A percentile compares a stretch with the other conserved stretches of the same genome.
These are phyloP conservation scores for Yamadazyma conglobata DNA, from an alignment of 1,139 yeast genomes.

Conservation along the genomic window DNA sequence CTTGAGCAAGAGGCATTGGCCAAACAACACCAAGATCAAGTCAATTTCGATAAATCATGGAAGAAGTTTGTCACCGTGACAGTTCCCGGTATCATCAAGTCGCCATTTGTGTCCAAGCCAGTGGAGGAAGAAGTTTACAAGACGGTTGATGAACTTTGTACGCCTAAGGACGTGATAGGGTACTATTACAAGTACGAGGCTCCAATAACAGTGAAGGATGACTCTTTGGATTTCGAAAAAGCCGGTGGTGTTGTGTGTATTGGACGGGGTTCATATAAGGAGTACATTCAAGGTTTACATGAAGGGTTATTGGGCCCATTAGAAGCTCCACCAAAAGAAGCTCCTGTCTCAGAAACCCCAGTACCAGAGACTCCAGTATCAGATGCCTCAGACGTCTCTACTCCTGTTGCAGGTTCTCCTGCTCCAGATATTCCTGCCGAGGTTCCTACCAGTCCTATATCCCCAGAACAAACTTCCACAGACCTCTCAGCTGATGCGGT, in stretches of 20 bases:
- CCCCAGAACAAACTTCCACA: conserved; percentile 1
- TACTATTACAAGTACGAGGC: conserved; percentile 42
- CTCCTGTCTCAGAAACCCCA: conserved; percentile 30
- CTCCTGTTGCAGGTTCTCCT: not conserved
- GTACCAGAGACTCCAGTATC: conserved; percentile 20
- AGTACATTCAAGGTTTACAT: conserved; percentile 83
- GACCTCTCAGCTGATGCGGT: too few species aligned
- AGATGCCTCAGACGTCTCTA: conserved; percentile 44
- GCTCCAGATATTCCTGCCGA: not conserved
- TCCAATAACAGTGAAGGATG: conserved; percentile 31
- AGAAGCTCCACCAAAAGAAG: conserved; percentile 50
- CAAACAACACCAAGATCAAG: conserved; percentile 14
- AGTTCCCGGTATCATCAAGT: conserved; percentile 10
- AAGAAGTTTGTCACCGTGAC: conserved; percentile 14
- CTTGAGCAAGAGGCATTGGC: not conserved
- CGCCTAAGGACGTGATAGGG: conserved; percentile 57
- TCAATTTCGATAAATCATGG: conserved; percentile 13
- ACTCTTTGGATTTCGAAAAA: conserved; percentile 27
- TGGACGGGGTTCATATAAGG: conserved; percentile 96
- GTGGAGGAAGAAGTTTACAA: conserved; percentile 22
- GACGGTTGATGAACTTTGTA: conserved; percentile 41
- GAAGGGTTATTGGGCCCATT: conserved; percentile 95
- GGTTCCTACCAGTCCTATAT: too few species aligned
- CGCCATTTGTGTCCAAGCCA: conserved; percentile 12
- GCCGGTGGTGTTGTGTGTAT: conserved; percentile 89